Base-by-base conservation (phyloP, 371 early-diverging fungal genomes). In the Mucor piriformis region DNA sequence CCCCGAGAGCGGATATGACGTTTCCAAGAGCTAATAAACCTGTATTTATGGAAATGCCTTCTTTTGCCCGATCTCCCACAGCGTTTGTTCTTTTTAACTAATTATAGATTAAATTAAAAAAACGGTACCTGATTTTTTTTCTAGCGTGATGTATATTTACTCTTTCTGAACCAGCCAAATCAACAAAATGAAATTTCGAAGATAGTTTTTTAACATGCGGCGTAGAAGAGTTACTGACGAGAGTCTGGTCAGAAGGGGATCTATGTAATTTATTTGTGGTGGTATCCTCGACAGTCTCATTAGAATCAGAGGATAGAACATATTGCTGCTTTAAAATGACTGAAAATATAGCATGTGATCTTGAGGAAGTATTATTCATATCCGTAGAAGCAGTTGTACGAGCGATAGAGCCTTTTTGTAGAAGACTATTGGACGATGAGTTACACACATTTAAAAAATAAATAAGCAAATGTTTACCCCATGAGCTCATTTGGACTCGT, bases 291-390 rank as follows among this genome's bases (percentile, higher is more conserved):
- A 49, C 12, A 20, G 34, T 25, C 15, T 53, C 48, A 2, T 57
- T 38, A 20, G 11, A 20, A 21, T 18, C 12, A 46, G 29, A 33
- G 16, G 34, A 23, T 50, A 37, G 29, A n/a, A 27, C 24, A 8
- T 44, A 38, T 20, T 71, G 67, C 60, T 88, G 89, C 53, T 79
- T 72, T 34, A 94, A 79, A 27, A 84, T 87, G 24, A 97, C 84
- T 11, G 95, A 90, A 77, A 98, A 99, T 49, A 99, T 96, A 43
- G 98, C 98, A 77, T 99, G 99, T 16, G 96, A 96, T 57, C 99
- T 83, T 7, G 98, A 97, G 1, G 96, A 96, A 7, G 87, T 81
- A 16, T 83, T 81, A 77, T 99, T 99, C 99, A 98, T 99, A 54
- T 95, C 92, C 7, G 99, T 99, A 40, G 92, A 85, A 23, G 92